A percentile compares a stretch with the other conserved stretches of the same genome.
Evolutionary conservation across 208 protist genomes (phyloP).

Genomic region (Trypanosoma brucei): DNA sequence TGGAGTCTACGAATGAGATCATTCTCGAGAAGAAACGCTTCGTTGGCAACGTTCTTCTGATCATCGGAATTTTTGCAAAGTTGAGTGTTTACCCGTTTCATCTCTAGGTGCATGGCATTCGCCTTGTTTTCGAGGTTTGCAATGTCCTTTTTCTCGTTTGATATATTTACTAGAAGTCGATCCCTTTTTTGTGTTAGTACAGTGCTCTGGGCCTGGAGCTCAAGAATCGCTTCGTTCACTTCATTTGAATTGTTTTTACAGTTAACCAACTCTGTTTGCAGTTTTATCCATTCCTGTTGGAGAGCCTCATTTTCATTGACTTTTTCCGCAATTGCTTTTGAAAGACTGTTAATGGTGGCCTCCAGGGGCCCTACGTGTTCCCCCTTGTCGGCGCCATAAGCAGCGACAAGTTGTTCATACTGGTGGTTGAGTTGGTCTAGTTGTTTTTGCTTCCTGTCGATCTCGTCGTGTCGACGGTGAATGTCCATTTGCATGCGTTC

Average conservation of each 20-base stretch:
- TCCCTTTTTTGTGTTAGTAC: slow-evolving; percentile 90
- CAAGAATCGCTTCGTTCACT: slow-evolving; percentile 83
- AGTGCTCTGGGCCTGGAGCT: slow-evolving; percentile 78
- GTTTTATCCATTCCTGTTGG: slow-evolving; percentile 94
- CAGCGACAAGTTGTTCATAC: slow-evolving; percentile 83
- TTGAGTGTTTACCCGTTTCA: slow-evolving; percentile 91
- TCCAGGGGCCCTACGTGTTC: slow-evolving; percentile 93
- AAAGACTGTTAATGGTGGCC: slow-evolving; percentile 93
- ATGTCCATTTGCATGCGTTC: slow-evolving; percentile 95
- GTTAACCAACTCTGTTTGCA: slow-evolving; percentile 93
- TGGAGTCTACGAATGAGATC: slow-evolving; percentile 86
- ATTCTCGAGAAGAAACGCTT: slow-evolving; percentile 90
- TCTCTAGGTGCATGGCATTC: slow-evolving; percentile 88
- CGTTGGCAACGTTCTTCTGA: slow-evolving; percentile 79
- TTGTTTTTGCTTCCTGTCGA: slow-evolving; percentile 95
- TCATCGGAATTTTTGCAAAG: slow-evolving; percentile 77
- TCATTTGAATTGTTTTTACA: slow-evolving; percentile 88
- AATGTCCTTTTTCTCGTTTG: slow-evolving; percentile 77
- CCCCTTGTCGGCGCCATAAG: slow-evolving; percentile 61
- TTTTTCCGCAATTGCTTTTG: slow-evolving; percentile 88
- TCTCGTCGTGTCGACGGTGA: slow-evolving; percentile 91
- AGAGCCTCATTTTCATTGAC: slow-evolving; percentile 88
- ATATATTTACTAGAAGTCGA: slow-evolving; percentile 72
- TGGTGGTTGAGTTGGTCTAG: slow-evolving; percentile 94
- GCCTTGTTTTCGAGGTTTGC: slow-evolving; percentile 75